Evolutionary conservation across 108 stramenopile genomes (phyloP).

Genomic region (Nitzschia sp.): DNA sequence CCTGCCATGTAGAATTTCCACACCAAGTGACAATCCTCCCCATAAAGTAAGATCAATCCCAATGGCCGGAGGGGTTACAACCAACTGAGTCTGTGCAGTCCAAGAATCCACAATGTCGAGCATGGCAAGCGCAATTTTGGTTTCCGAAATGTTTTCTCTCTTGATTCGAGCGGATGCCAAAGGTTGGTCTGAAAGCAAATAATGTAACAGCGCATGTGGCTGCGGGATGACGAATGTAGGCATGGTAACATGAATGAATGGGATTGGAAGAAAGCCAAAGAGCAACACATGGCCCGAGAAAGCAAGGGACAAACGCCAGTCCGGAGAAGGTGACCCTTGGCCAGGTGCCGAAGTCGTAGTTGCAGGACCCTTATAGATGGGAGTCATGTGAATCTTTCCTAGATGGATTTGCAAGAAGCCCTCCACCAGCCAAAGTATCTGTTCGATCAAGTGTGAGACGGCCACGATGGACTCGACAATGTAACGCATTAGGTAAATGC

Average conservation of each 20-base stretch:
- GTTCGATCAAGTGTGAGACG: constrained; percentile 69
- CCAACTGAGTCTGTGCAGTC: constrained; percentile 60
- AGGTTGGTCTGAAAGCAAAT: constrained; percentile 71
- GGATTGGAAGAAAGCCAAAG: constrained; percentile 76
- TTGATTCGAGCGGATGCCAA: constrained; percentile 71
- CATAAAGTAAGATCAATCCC: constrained; percentile 79
- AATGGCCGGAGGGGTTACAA: constrained; percentile 79
- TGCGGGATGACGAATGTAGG: constrained; percentile 88
- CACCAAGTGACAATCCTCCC: constrained; percentile 73
- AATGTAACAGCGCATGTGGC: constrained; percentile 78
- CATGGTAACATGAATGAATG: constrained; percentile 71
- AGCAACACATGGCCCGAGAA: constrained; percentile 78
- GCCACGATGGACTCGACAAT: constrained; percentile 59
- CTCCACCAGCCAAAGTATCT: constrained; percentile 79
- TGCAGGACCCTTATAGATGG: constrained; percentile 54
- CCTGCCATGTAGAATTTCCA: constrained; percentile 79
- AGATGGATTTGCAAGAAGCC: constrained; percentile 74
- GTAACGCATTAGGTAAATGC: constrained; percentile 60
- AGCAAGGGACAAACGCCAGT: constrained; percentile 76
- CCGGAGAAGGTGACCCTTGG: constrained; percentile 33
- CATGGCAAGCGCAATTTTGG: constrained; percentile 64
- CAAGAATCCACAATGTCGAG: constrained; percentile 66
- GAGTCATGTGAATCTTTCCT: constrained; percentile 64
- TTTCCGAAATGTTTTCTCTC: constrained; percentile 76
- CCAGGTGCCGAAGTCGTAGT: background rate